Evolutionary conservation across 805 yeast species (phyloP), one percentile per base, ranked within the genome.

Genomic region (Pichia sporocuriosa): DNA sequence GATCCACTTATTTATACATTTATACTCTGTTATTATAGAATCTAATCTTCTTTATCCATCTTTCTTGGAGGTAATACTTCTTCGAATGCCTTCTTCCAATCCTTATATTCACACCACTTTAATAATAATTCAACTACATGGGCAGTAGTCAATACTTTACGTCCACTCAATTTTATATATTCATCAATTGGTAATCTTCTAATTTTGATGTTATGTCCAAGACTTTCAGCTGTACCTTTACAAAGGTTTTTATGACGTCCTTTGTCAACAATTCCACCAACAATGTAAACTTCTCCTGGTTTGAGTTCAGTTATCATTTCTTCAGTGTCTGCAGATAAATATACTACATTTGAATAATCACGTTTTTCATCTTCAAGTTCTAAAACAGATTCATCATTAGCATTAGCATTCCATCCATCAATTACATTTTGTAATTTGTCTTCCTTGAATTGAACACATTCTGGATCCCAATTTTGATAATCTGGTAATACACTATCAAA

Each of bases 261-360:
- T 60, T 90, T 90, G 60, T 90, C 98, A 3, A 90, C 97, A 43
- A 90, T 90, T 0, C 97, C 98, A 9, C 98, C 98, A 37, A 90
- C 79, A 32, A 90, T 77, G 52, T 90, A 90, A 0, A 94, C 84
- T 57, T 71, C 68, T 3, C 81, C 84, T 5, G 78, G 75, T 46
- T 81, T 78, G 40, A 90, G 66, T 21, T 68, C 74, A 10, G 72
- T 76, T 27, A 93, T 54, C 19, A 69, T 75, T 7, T 81, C 83
- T 8, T 80, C 84, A 0, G 96, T 81, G 54, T 90, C 98, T 0
- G 97, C 94, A 0, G 95, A 81, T 28, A 90, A 64, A 54, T 93
- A 90, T 0, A 86, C 72, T 31, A 65, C 68, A 28, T 73, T 72
- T 2, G 65, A 51, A 34, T 64, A 45, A 48, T 59, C 51, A 43